Percentiles rank a stretch among this genome's conserved stretches.
phyloP scores from a whole-genome alignment of 306 rosid species.

The Mimosa bimucronata region DNA sequence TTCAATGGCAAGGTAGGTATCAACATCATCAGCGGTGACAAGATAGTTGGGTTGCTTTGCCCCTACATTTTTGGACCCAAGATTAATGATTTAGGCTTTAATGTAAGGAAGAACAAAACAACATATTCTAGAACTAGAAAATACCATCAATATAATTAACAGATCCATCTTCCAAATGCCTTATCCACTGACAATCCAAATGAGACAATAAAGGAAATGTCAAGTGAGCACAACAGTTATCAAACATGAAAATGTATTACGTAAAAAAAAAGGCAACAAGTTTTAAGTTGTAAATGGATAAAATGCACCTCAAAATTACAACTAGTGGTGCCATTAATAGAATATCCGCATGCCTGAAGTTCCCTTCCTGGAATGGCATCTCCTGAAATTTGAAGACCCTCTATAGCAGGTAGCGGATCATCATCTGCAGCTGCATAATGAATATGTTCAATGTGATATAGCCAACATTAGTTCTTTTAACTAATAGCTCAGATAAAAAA shows the following conservation, averaged over 20 bases:
- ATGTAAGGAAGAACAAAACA: constrained; percentile 19
- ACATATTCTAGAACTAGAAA: constrained; percentile 25
- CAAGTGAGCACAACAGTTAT: constrained; percentile 29
- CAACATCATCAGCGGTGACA: constrained; percentile 89
- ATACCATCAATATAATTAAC: constrained; percentile 86
- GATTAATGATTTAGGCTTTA: constrained; percentile 37
- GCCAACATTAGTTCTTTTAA: constrained; percentile 20
- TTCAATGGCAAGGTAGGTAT: constrained; percentile 85
- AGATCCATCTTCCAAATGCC: constrained; percentile 92
- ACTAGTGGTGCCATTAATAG: constrained; percentile 90
- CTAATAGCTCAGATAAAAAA: constrained; percentile 26
- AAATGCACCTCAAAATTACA: constrained; percentile 91
- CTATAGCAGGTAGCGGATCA: constrained; percentile 92
- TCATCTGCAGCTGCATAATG: constrained; percentile 82
- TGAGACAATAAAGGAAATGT: constrained; percentile 34
- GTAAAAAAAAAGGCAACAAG: constrained; percentile 29
- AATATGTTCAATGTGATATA: constrained; percentile 39
- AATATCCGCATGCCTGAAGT: constrained; percentile 88
- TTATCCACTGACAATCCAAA: constrained; percentile 76
- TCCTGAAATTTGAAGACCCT: constrained; percentile 85
- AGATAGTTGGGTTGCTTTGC: constrained; percentile 95
- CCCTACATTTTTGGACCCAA: constrained; percentile 52
- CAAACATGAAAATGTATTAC: constrained; percentile 16
- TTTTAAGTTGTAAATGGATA: constrained; percentile 28
- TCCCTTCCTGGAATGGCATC: constrained; percentile 88